Conservation (phyloP, 2,329 filamentous ascomycete species). For the Arthrinium phaeospermum region DNA sequence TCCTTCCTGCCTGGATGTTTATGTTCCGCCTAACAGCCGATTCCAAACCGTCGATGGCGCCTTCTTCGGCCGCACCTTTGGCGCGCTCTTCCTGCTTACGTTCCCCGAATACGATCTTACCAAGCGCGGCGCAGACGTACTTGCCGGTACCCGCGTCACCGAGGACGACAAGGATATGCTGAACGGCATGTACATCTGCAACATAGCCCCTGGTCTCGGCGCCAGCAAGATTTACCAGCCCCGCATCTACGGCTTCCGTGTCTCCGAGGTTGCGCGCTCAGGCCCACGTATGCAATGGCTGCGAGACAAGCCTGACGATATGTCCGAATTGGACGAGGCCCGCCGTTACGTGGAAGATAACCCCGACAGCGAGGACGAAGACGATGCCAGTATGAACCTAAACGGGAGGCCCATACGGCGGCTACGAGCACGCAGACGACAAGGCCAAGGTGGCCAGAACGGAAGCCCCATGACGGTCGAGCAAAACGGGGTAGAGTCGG, state of each 20-base stretch:
- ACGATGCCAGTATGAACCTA: conserved; percentile 56
- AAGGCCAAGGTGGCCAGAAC: conserved; percentile 56
- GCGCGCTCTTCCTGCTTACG: conserved; percentile 96
- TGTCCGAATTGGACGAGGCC: conserved; percentile 86
- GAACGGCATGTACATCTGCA: conserved; percentile 86
- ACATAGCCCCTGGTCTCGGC: conserved; percentile 88
- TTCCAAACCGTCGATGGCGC: conserved; percentile 98
- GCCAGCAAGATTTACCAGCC: conserved; percentile 87
- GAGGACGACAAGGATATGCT: conserved; percentile 62
- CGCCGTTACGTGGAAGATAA: conserved; percentile 58
- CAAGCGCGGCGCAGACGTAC: conserved; percentile 68
- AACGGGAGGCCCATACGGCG: conserved; percentile 49
- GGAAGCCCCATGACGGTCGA: conserved; percentile 64
- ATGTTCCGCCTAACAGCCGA: conserved; percentile 94
- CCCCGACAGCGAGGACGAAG: conserved; percentile 61
- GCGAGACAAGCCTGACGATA: conserved; percentile 78
- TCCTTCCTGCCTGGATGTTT: conserved; percentile 94
- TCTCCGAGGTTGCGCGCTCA: conserved; percentile 86
- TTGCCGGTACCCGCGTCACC: conserved; percentile 47
- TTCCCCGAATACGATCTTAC: conserved; percentile 95
- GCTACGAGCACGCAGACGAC: conserved; percentile 48
- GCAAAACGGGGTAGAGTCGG: conserved; percentile 63
- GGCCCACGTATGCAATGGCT: conserved; percentile 98
- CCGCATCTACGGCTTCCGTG: conserved; percentile 94
- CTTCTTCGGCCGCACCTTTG: conserved; percentile 98